These are phyloP conservation scores for Ochromonas danica DNA, from an alignment of 108 stramenopile species.

Conservation along the genomic window DNA sequence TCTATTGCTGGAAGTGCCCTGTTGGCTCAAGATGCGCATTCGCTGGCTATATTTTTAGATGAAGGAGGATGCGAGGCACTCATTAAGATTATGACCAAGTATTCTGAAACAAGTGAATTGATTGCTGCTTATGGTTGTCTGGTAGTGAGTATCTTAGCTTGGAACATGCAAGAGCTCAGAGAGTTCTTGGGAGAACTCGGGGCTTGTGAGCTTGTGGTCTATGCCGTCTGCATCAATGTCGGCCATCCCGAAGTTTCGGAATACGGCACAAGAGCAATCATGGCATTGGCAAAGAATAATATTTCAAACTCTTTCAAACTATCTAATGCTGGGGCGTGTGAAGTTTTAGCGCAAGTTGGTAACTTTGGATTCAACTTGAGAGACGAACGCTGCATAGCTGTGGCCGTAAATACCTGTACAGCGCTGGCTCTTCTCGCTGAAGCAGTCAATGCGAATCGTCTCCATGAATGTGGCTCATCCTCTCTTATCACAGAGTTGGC, in stretches of 20 bases:
- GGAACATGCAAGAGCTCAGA: conserved; percentile 10
- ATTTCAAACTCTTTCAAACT: conserved; percentile 14
- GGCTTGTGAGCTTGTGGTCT: conserved; percentile 22
- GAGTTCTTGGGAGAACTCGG: conserved; percentile 32
- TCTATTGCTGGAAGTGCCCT: conserved; percentile 19
- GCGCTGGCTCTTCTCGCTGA: neutral
- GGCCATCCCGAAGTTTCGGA: conserved; percentile 20
- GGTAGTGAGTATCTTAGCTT: neutral
- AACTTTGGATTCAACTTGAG: conserved; percentile 34
- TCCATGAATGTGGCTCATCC: conserved; percentile 8
- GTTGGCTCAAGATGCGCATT: neutral
- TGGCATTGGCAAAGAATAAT: conserved; percentile 1
- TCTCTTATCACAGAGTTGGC: neutral
- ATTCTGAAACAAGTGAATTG: neutral
- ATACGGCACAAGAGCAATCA: conserved; percentile 3
- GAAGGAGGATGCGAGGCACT: conserved; percentile 26
- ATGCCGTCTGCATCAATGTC: neutral
- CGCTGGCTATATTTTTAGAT: conserved; percentile 11
- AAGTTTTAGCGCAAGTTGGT: conserved; percentile 28
- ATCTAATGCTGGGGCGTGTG: conserved; percentile 30
- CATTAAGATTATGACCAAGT: conserved; percentile 11
- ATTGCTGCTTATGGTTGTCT: conserved; percentile 20
- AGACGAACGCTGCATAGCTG: neutral
- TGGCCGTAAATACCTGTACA: conserved; percentile 6
- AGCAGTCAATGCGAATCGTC: neutral